Evolutionary conservation across 1,284 basidiomycete genomes (phyloP).

Genomic region (Acaromyces ingoldii): DNA sequence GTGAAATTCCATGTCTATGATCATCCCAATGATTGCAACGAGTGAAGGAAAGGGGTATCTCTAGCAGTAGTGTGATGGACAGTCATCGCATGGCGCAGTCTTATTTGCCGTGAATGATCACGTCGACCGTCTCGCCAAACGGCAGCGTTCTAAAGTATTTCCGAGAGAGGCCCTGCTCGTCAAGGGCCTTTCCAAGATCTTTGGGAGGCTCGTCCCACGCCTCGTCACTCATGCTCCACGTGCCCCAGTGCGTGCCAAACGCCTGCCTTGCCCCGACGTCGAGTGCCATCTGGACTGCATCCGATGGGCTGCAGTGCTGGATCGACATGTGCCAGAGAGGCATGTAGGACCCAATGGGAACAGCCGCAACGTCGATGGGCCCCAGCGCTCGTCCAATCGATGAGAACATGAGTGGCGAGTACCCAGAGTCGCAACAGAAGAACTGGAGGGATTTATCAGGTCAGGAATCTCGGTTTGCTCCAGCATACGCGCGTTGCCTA

Average conservation of each 20-base stretch:
- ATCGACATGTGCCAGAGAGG: constrained; percentile 45
- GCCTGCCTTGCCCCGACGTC: constrained; percentile 34
- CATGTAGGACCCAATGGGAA: constrained; percentile 55
- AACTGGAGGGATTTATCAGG: constrained; percentile 36
- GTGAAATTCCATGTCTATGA: too few relatives aligned
- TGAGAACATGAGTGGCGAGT: constrained; percentile 53
- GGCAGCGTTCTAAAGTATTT: constrained; percentile 21
- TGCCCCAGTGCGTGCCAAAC: constrained; percentile 14
- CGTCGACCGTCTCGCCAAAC: constrained; percentile 25
- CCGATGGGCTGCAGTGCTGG: constrained; percentile 37
- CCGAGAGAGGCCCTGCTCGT: constrained; percentile 9
- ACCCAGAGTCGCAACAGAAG: constrained; percentile 54
- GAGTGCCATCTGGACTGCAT: constrained; percentile 27
- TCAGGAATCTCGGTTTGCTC: too few relatives aligned
- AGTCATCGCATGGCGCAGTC: too few relatives aligned
- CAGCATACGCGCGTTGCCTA: too few relatives aligned
- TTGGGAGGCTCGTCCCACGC: constrained; percentile 33
- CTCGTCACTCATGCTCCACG: constrained; percentile 30
- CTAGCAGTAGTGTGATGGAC: too few relatives aligned
- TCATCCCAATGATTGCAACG: too few relatives aligned
- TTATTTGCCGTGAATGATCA: too few relatives aligned
- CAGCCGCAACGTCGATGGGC: constrained; percentile 54
- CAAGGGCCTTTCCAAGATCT: constrained; percentile 22
- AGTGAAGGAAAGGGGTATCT: too few relatives aligned
- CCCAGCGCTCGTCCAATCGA: constrained; percentile 54